phyloP scores from a whole-genome alignment of 1,284 basidiomycete genomes.

The Apiotrichum montevideense region DNA sequence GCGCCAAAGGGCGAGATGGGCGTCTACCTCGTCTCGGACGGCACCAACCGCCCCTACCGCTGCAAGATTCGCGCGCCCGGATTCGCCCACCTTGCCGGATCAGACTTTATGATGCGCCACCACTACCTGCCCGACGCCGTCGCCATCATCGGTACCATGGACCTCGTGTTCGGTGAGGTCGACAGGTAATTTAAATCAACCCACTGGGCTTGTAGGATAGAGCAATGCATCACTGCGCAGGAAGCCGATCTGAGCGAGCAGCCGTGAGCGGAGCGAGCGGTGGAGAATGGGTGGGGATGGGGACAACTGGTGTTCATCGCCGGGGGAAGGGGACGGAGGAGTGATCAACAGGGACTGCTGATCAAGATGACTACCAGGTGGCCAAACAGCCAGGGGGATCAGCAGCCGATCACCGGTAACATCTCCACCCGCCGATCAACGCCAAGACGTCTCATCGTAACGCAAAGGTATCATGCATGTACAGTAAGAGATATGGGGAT shows the following conservation, averaged over 20 bases:
- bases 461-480: too few relatives aligned
- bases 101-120: constrained; percentile 82
- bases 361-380: too few relatives aligned
- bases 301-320: too few relatives aligned
- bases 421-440: too few relatives aligned
- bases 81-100: constrained; percentile 84
- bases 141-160: constrained; percentile 91
- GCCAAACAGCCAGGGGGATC: too few relatives aligned
- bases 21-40: constrained; percentile 91
- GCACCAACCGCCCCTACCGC: constrained; percentile 83
- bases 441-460: too few relatives aligned
- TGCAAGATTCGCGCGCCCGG: constrained; percentile 92
- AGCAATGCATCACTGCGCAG: constrained; percentile 15
- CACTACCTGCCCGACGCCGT: constrained; percentile 88
- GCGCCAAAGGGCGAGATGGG: constrained; percentile 99
- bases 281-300: too few relatives aligned
- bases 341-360: too few relatives aligned
- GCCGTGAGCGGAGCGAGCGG: too few relatives aligned
- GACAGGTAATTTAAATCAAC: constrained; percentile 33
- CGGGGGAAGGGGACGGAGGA: too few relatives aligned
- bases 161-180: constrained; percentile 67
- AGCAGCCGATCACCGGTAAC: too few relatives aligned
- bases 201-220: constrained; percentile 10
- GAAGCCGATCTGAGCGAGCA: not conserved
- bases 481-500: too few relatives aligned